Percentiles rank a stretch among this genome's conserved stretches.
These are phyloP conservation scores for Pachyrhizus erosus DNA, from an alignment of 306 rosid species.

Conservation along the genomic window DNA sequence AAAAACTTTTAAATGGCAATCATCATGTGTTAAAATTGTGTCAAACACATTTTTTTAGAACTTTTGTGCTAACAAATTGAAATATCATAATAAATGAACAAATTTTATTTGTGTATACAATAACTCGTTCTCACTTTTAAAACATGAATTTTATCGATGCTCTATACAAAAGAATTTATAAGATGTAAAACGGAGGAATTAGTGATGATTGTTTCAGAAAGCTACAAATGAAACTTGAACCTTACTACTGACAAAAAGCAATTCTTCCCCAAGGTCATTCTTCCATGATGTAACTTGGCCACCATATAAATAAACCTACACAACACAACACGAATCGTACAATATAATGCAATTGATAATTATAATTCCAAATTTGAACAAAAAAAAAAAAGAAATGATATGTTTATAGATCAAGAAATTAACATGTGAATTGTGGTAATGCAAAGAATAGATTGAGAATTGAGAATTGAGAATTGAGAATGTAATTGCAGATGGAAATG, in stretches of 20 bases:
- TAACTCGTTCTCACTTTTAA: no score
- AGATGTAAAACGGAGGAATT: no score
- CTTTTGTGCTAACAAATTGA: no score
- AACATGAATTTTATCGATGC: no score
- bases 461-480: not conserved
- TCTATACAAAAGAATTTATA: no score
- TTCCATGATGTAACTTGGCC: constrained; percentile 87
- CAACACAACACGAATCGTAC: not conserved
- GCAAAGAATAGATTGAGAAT: no score
- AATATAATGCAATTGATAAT: not conserved
- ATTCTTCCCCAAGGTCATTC: constrained; percentile 72
- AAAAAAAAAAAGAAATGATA: not conserved
- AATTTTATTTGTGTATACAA: no score
- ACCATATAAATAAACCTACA: constrained; percentile 72
- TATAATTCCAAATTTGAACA: not conserved
- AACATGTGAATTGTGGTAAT: not conserved
- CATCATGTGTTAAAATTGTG: no score
- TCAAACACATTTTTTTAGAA: no score
- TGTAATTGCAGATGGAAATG: no score
- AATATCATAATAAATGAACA: no score
- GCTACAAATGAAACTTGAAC: constrained; percentile 34
- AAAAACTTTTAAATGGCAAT: no score
- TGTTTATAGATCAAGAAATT: not conserved
- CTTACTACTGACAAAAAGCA: constrained; percentile 80
- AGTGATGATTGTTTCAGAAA: not conserved